Conservation (phyloP, 331 rosid genomes). For the Dryas integrifolia region DNA sequence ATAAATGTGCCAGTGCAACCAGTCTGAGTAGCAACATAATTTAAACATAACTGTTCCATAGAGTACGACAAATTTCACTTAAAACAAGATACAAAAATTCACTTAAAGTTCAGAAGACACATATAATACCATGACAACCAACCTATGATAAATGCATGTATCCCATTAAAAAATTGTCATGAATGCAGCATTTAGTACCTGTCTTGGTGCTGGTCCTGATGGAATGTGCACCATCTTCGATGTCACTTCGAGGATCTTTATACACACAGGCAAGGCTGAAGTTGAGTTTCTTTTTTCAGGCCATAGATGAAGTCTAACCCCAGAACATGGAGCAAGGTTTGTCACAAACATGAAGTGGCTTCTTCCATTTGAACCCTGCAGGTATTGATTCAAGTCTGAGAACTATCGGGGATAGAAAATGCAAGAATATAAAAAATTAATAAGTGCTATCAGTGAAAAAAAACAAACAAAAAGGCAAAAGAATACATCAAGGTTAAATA, state of each 20-base stretch:
- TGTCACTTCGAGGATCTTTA: conserved; percentile 80
- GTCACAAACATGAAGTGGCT: conserved; percentile 90
- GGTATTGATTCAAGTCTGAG: conserved; percentile 34
- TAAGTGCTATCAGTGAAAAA: not conserved
- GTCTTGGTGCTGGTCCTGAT: conserved; percentile 96
- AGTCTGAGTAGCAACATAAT: conserved; percentile 12
- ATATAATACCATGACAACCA: conserved; percentile 9
- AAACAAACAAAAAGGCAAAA: not conserved
- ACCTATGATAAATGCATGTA: not conserved
- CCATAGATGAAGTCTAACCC: conserved; percentile 94
- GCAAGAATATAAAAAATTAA: not conserved
- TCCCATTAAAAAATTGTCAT: not conserved
- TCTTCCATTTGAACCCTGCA: conserved; percentile 81
- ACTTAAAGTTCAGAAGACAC: conserved; percentile 9
- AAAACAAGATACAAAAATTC: conserved; percentile 14
- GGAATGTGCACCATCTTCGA: conserved; percentile 93
- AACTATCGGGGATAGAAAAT: conserved; percentile 10
- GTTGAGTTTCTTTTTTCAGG: conserved; percentile 73
- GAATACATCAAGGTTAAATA: not conserved
- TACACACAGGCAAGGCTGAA: conserved; percentile 51
- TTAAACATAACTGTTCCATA: conserved; percentile 1
- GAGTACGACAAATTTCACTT: conserved; percentile 12
- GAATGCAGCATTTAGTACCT: conserved; percentile 44
- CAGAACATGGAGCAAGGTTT: conserved; percentile 94
- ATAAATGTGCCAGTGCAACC: conserved; percentile 18